A percentile compares a stretch with the other conserved stretches of the same genome.
Evolutionary conservation across 805 yeast genomes (phyloP).

Genomic region (Nakazawaea anatomiae): DNA sequence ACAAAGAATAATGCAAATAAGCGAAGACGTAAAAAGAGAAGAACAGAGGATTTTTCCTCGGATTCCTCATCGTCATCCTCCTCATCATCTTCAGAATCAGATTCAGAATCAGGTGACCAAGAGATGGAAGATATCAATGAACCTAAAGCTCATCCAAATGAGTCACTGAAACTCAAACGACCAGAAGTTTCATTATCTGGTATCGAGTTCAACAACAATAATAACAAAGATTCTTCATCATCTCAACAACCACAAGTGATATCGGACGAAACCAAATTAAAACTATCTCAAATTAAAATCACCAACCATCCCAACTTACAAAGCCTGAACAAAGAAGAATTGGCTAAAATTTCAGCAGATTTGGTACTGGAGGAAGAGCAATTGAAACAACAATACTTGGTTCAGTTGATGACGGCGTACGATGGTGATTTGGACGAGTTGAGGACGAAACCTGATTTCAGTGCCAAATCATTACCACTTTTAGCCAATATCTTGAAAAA

Average conservation of each 20-base stretch:
- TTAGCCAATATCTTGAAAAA: slow-evolving; percentile 54
- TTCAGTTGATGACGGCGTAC: slow-evolving; percentile 50
- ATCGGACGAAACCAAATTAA: slow-evolving; percentile 13
- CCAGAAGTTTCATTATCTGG: slow-evolving; percentile 8
- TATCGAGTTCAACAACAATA: slow-evolving; percentile 25
- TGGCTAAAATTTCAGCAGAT: slow-evolving; percentile 17
- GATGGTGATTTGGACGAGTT: slow-evolving; percentile 56
- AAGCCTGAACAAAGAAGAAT: slow-evolving; percentile 1
- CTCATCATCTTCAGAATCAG: slow-evolving; percentile 27
- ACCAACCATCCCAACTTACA: slow-evolving; percentile 7
- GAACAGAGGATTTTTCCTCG: slow-evolving; percentile 70
- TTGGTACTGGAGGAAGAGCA: slow-evolving; percentile 24
- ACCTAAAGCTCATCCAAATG: slow-evolving; percentile 13
- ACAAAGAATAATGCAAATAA: slow-evolving; percentile 22
- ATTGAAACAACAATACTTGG: slow-evolving; percentile 45
- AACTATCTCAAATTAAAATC: slow-evolving; percentile 14
- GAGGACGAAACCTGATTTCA: slow-evolving; percentile 61
- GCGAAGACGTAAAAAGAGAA: slow-evolving; percentile 71
- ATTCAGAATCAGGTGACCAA: slow-evolving; percentile 18
- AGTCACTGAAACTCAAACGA: not conserved
- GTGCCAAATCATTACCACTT: slow-evolving; percentile 45
- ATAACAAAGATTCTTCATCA: slow-evolving; percentile 9
- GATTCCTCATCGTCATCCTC: slow-evolving; percentile 42
- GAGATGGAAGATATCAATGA: slow-evolving; percentile 1
- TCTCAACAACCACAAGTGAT: slow-evolving; percentile 6